Conservation (phyloP, 2,329 filamentous ascomycete species). For the Eutypa lata region DNA sequence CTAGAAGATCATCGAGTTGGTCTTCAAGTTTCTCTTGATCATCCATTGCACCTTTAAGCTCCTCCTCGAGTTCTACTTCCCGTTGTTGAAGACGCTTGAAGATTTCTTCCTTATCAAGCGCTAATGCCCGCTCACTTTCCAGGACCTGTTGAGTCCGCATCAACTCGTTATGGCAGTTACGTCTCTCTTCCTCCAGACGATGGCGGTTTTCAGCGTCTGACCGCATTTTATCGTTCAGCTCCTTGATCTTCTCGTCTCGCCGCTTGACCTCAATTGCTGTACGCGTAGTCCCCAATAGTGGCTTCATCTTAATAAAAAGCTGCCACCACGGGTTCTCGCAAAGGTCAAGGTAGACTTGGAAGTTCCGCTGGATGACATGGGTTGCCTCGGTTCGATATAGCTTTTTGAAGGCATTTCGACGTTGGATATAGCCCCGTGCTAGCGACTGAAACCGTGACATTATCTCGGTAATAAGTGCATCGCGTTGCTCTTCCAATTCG, state of each 20-base stretch:
- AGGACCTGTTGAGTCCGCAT: slow-evolving; percentile 88
- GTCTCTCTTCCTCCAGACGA: slow-evolving; percentile 84
- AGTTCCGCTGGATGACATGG: slow-evolving; percentile 90
- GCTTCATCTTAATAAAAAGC: slow-evolving; percentile 91
- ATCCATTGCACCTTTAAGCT: slow-evolving; percentile 84
- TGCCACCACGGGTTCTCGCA: slow-evolving; percentile 97
- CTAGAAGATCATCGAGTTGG: slow-evolving; percentile 83
- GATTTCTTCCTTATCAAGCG: slow-evolving; percentile 97
- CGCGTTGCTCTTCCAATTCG: slow-evolving; percentile 93
- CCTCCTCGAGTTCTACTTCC: slow-evolving; percentile 90
- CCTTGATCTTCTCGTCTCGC: slow-evolving; percentile 87
- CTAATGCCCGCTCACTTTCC: slow-evolving; percentile 92
- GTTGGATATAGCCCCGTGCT: slow-evolving; percentile 83
- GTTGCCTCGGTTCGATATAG: slow-evolving; percentile 94
- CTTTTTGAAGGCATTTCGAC: slow-evolving; percentile 85
- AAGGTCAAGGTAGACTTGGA: slow-evolving; percentile 85
- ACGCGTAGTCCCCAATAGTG: slow-evolving; percentile 84
- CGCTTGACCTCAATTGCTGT: slow-evolving; percentile 93
- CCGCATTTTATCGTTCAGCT: slow-evolving; percentile 80
- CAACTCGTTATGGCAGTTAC: slow-evolving; percentile 83
- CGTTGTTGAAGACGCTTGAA: slow-evolving; percentile 92
- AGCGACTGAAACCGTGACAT: slow-evolving; percentile 91
- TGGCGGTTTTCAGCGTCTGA: slow-evolving; percentile 71
- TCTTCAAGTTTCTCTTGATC: slow-evolving; percentile 94
- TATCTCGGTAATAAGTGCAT: slow-evolving; percentile 88